phyloP scores from a whole-genome alignment of 2,329 filamentous ascomycete species.

The Colletotrichum tabaci region DNA sequence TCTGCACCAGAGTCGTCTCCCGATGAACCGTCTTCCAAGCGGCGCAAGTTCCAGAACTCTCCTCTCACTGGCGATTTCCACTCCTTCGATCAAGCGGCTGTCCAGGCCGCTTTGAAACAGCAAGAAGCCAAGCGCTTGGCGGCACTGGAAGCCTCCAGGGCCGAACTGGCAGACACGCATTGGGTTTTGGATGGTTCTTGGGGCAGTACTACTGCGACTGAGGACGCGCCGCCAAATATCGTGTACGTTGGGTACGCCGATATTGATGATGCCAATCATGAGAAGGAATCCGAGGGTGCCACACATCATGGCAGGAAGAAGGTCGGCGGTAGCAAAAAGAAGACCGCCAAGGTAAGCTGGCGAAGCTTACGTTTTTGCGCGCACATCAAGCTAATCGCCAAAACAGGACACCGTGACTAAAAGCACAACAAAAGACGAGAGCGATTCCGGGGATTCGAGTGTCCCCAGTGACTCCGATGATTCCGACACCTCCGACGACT shows the following conservation, averaged over 20 bases:
- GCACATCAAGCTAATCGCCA: slow-evolving; percentile 26
- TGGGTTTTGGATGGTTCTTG: slow-evolving; percentile 77
- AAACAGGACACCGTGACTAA: slow-evolving; percentile 41
- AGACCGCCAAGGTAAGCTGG: slow-evolving; percentile 48
- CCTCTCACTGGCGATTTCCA: slow-evolving; percentile 53
- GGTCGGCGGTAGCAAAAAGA: slow-evolving; percentile 50
- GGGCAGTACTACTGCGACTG: slow-evolving; percentile 35
- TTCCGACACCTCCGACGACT: slow-evolving; percentile 41
- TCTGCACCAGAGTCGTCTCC: slow-evolving; percentile 59
- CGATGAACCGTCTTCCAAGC: slow-evolving; percentile 72
- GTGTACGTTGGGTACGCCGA: slow-evolving; percentile 71
- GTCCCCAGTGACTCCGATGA: slow-evolving; percentile 48
- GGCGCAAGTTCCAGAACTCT: slow-evolving; percentile 66
- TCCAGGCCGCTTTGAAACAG: slow-evolving; percentile 75
- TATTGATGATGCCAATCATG: slow-evolving; percentile 57
- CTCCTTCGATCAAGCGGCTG: slow-evolving; percentile 70
- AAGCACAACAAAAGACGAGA: slow-evolving; percentile 40
- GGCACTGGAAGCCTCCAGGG: slow-evolving; percentile 73
- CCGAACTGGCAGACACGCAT: slow-evolving; percentile 77
- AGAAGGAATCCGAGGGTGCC: slow-evolving; percentile 53
- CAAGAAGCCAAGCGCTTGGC: slow-evolving; percentile 77
- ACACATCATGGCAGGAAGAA: slow-evolving; percentile 54
- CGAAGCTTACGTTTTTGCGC: too few species aligned
- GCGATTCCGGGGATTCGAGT: slow-evolving; percentile 46
- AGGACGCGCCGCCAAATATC: slow-evolving; percentile 63